A percentile compares a stretch with the other conserved stretches of the same genome.
Conservation (phyloP, 805 yeast genomes). For the Saccharomycopsis sp. region DNA sequence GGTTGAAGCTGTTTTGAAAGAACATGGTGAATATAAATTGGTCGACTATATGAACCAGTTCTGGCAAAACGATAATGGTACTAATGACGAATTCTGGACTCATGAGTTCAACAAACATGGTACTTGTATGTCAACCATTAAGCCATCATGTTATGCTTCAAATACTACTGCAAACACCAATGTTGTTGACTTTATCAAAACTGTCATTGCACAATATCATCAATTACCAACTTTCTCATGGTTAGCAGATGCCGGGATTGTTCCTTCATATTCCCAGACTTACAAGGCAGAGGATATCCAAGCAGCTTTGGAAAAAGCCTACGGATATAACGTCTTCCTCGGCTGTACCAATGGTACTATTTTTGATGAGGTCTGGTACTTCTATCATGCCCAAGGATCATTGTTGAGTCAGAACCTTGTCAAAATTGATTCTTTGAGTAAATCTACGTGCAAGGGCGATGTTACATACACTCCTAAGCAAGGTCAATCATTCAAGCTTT, state of each 20-base stretch:
- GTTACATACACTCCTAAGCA: constrained; percentile 28
- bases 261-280: constrained; percentile 52
- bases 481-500: constrained; percentile 19
- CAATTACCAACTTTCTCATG: constrained; percentile 61
- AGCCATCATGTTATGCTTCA: constrained; percentile 58
- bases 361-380: constrained; percentile 61
- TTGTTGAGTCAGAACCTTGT: constrained; percentile 57
- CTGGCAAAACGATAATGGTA: constrained; percentile 73
- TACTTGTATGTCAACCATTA: constrained; percentile 79
- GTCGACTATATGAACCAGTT: constrained; percentile 47
- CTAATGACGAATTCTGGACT: constrained; percentile 69
- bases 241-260: constrained; percentile 61
- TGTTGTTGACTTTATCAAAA: constrained; percentile 65
- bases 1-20: constrained; percentile 27
- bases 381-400: constrained; percentile 68
- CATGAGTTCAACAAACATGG: constrained; percentile 95
- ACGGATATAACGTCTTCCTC: constrained; percentile 52
- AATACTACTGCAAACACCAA: constrained; percentile 31
- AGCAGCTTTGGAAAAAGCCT: constrained; percentile 43
- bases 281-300: constrained; percentile 53
- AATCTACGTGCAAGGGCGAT: constrained; percentile 57
- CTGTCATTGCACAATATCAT: constrained; percentile 51
- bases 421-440: constrained; percentile 52
- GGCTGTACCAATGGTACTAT: constrained; percentile 50
- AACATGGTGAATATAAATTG: constrained; percentile 13